Evolutionary conservation across 352 stramenopile genomes (phyloP).

Genomic region (Aphanomyces cochlioides): DNA sequence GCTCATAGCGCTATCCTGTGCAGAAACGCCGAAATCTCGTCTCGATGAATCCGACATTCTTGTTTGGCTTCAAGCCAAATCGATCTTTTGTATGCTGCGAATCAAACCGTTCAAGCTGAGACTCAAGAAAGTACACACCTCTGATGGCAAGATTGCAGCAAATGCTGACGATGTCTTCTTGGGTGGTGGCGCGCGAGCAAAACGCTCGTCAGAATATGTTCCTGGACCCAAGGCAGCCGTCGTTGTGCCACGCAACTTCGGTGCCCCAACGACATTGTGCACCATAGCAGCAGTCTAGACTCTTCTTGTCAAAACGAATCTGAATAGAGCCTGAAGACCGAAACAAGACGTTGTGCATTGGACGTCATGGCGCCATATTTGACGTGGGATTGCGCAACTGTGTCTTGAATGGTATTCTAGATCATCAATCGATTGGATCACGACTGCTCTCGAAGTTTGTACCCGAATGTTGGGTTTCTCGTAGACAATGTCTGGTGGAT

Average conservation of each 20-base stretch:
- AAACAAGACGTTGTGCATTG: constrained; percentile 17
- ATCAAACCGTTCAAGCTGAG: neutral
- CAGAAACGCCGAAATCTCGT: constrained; percentile 28
- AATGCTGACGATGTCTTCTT: neutral
- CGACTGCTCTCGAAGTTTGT: neutral
- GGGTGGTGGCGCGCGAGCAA: neutral
- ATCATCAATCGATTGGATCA: neutral
- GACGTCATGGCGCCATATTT: constrained; percentile 28
- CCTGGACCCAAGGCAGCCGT: constrained; percentile 11
- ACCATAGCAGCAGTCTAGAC: constrained; percentile 27
- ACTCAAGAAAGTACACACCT: neutral
- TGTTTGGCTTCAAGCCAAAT: constrained; percentile 26
- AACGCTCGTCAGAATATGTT: constrained; percentile 4
- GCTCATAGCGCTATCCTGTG: neutral
- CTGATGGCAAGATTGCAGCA: constrained; percentile 9
- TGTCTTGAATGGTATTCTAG: constrained; percentile 28
- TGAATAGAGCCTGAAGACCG: neutral
- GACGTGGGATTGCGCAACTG: constrained; percentile 6
- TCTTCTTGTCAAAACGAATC: no score
- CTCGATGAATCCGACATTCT: constrained; percentile 18
- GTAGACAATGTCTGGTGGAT: constrained; percentile 28
- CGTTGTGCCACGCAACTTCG: constrained; percentile 7
- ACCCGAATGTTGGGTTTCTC: constrained; percentile 27
- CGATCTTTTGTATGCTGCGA: constrained; percentile 23
- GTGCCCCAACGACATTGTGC: constrained; percentile 12